Conservation (phyloP, 2,329 filamentous ascomycete genomes). For the Neonectria sp. region DNA sequence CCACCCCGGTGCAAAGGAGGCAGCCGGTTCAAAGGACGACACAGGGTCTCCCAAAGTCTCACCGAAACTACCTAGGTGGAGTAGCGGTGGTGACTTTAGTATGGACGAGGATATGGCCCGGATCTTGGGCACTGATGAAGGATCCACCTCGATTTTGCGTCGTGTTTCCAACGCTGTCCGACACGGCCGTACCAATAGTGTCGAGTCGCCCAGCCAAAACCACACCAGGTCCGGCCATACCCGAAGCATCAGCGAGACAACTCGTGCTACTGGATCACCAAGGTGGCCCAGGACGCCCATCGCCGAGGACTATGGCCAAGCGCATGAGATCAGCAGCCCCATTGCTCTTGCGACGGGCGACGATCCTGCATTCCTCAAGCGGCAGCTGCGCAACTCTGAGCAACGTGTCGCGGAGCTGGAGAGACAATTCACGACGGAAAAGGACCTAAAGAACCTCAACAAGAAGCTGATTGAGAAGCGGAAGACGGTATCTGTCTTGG, state of each 20-base stretch:
- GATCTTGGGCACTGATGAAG: conserved; percentile 84
- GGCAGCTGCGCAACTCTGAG: conserved; percentile 85
- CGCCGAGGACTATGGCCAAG: conserved; percentile 66
- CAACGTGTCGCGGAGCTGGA: conserved; percentile 90
- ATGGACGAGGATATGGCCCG: conserved; percentile 97
- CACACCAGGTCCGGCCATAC: conserved; percentile 65
- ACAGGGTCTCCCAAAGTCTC: conserved; percentile 66
- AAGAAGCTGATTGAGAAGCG: conserved; percentile 92
- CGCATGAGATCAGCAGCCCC: conserved; percentile 80
- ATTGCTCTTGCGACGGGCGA: conserved; percentile 75
- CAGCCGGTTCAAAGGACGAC: conserved; percentile 60
- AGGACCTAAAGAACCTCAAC: conserved; percentile 82
- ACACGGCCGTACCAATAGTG: conserved; percentile 91
- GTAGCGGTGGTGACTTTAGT: conserved; percentile 87
- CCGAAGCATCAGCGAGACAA: conserved; percentile 78
- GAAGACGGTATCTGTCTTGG: conserved; percentile 94
- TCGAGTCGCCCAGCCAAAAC: conserved; percentile 66
- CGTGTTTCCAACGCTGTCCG: conserved; percentile 94
- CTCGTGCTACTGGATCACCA: conserved; percentile 73
- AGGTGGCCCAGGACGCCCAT: conserved; percentile 80
- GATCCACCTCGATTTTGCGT: conserved; percentile 84
- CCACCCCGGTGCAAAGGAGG: conserved; percentile 62
- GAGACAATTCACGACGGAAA: conserved; percentile 78
- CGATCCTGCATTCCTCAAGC: conserved; percentile 78
- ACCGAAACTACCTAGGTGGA: conserved; percentile 81